Evolutionary conservation across 306 rosid genomes (phyloP), one percentile per base, ranked within the genome.

Genomic region (Acacia confusa): DNA sequence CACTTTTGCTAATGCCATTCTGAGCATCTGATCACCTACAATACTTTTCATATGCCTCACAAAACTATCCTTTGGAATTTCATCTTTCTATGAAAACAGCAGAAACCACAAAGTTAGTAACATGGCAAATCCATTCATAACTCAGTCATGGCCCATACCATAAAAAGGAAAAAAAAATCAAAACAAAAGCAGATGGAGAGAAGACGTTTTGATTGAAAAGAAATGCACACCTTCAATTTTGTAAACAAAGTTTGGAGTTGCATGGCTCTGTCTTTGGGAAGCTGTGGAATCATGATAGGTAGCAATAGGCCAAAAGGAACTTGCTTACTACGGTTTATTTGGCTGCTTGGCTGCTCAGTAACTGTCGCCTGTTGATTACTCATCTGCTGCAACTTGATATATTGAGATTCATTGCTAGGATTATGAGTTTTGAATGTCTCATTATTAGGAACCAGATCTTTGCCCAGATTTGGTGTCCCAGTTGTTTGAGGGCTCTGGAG

Each of bases 21-120:
- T 89, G 73, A 95, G 98, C 94, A 93, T 87, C 87, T 93, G 99
- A 58, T 89, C 96, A 78, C 99, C 99, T 2, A 92, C 99, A 68
- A 95, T 87, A 77, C 88, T 72, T 89, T 89, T 88, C 89, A 95
- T 89, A 80, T 72, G 94, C 84, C 90, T 90, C 47, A 90, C 87
- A 91, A 95, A 95, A 76, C 78, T 86, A 52, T 95, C 97, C 86
- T 95, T 95, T 27, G 91, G 81, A 75, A 93, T 89, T 90, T 93
- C 99, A 70, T 92, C 92, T 76, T 78, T 93, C 99, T 91, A 79
- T 14, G 83, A 84, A 41, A 80, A 72, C 50, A 79, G 65, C 79
- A 60, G 40, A 82, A 53, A 63, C 32, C 77, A 52, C 64, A 79
- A 81, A 75, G 40, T 78, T 40, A 86, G 74, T 75, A 77, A 77